Evolutionary conservation across 2,329 filamentous ascomycete species (phyloP).

Genomic region (Neonectria faginata): DNA sequence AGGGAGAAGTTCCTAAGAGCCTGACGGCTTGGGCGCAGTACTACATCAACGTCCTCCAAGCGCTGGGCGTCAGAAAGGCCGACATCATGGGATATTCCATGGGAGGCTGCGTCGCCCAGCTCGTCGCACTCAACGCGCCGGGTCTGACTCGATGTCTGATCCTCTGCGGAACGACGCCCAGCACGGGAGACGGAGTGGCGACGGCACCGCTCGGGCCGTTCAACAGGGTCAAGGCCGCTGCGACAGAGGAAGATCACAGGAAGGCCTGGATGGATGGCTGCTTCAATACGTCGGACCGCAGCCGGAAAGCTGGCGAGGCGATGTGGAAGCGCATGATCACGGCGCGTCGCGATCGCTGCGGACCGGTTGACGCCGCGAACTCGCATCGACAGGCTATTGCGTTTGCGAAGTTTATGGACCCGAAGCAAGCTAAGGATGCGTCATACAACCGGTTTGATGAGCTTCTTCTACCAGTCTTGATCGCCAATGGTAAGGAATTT

Average conservation of each 20-base stretch:
- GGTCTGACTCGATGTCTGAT: constrained; percentile 55
- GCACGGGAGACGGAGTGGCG: constrained; percentile 51
- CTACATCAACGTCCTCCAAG: constrained; percentile 51
- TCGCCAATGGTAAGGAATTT: constrained; percentile 52
- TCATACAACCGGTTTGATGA: constrained; percentile 50
- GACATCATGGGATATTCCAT: constrained; percentile 64
- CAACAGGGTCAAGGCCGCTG: constrained; percentile 48
- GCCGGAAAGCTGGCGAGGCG: constrained; percentile 48
- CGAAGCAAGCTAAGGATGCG: constrained; percentile 47
- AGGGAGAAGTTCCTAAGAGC: constrained; percentile 54
- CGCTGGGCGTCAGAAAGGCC: constrained; percentile 53
- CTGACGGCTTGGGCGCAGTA: constrained; percentile 48
- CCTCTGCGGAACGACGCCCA: constrained; percentile 58
- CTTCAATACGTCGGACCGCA: constrained; percentile 49
- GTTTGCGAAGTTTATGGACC: constrained; percentile 53
- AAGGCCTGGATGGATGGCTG: constrained; percentile 50
- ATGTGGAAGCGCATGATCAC: constrained; percentile 51
- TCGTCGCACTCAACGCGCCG: constrained; percentile 56
- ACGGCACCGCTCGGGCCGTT: constrained; percentile 49
- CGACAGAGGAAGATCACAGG: constrained; percentile 49
- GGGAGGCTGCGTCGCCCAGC: constrained; percentile 60
- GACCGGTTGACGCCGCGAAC: constrained; percentile 43
- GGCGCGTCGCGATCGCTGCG: constrained; percentile 42
- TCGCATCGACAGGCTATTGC: constrained; percentile 49
- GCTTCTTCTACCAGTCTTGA: constrained; percentile 52